phyloP scores from a whole-genome alignment of 1,284 basidiomycete species.

The Somion occarium region DNA sequence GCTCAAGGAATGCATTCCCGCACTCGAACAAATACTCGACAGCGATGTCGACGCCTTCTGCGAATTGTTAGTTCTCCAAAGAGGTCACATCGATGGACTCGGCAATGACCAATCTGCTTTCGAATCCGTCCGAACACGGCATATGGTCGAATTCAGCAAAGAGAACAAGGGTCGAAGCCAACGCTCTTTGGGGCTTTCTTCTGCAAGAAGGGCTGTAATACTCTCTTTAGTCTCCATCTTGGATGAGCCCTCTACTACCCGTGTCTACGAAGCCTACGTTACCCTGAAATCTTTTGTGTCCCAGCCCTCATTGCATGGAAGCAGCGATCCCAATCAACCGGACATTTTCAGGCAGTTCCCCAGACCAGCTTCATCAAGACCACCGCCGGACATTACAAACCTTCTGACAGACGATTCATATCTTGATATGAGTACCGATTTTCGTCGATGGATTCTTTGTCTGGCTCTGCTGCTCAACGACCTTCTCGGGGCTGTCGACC shows the following conservation, averaged over 20 bases:
- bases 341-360: constrained; percentile 41
- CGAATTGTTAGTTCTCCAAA: constrained; percentile 57
- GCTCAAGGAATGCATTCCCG: constrained; percentile 70
- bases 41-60: constrained; percentile 74
- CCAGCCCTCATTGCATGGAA: constrained; percentile 26
- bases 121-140: constrained; percentile 35
- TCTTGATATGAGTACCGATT: constrained; percentile 40
- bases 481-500: constrained; percentile 45
- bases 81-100: constrained; percentile 57
- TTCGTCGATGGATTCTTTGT: constrained; percentile 61
- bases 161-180: constrained; percentile 1
- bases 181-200: not conserved
- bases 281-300: constrained; percentile 58
- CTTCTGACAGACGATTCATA: constrained; percentile 33
- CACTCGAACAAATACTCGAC: constrained; percentile 42
- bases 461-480: constrained; percentile 62
- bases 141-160: constrained; percentile 22
- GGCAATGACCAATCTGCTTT: constrained; percentile 41
- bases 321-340: constrained; percentile 31
- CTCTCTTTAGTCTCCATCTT: constrained; percentile 54
- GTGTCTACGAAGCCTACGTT: constrained; percentile 54
- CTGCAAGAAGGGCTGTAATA: constrained; percentile 46
- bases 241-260: constrained; percentile 41
- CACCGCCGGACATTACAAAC: constrained; percentile 32
- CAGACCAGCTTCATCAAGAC: constrained; percentile 25